phyloP scores from a whole-genome alignment of 441 rosid species.

The Erysimum pusillum region DNA sequence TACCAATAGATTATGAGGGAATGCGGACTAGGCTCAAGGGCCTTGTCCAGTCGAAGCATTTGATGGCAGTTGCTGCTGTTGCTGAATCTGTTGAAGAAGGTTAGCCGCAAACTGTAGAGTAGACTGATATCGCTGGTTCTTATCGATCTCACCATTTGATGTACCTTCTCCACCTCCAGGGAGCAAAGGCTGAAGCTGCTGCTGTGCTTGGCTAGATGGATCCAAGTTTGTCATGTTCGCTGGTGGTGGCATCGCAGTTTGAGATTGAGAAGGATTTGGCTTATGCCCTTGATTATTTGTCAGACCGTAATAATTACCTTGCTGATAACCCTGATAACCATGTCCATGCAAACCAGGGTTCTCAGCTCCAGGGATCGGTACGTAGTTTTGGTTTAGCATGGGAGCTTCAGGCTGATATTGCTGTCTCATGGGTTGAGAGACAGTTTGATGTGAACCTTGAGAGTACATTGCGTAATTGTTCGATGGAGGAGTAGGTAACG shows the following conservation, averaged over 20 bases:
- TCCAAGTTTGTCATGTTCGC: slow-evolving; percentile 58
- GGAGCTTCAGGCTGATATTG: slow-evolving; percentile 64
- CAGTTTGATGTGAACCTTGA: slow-evolving; percentile 65
- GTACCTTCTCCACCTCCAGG: slow-evolving; percentile 62
- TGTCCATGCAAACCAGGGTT: slow-evolving; percentile 57
- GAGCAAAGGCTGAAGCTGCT: slow-evolving; percentile 60
- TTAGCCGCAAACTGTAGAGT: slow-evolving; percentile 93
- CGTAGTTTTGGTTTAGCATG: slow-evolving; percentile 55
- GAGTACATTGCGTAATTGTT: slow-evolving; percentile 54
- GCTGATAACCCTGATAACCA: slow-evolving; percentile 63
- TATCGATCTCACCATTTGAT: slow-evolving; percentile 76
- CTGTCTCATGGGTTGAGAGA: slow-evolving; percentile 59
- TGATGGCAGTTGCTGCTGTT: slow-evolving; percentile 70
- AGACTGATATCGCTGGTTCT: slow-evolving; percentile 90
- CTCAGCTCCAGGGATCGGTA: slow-evolving; percentile 57
- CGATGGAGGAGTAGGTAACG: slow-evolving; percentile 53
- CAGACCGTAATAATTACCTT: slow-evolving; percentile 51
- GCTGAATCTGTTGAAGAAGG: slow-evolving; percentile 92
- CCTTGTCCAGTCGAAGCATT: slow-evolving; percentile 62
- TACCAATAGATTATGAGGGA: slow-evolving; percentile 30
- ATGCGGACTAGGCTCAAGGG: slow-evolving; percentile 57
- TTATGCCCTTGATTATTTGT: slow-evolving; percentile 61
- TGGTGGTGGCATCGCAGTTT: slow-evolving; percentile 54
- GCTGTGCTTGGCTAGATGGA: slow-evolving; percentile 47
- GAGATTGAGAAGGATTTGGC: slow-evolving; percentile 57